Evolutionary conservation across 2,329 filamentous ascomycete species (phyloP), one percentile per base, ranked within the genome.

Genomic region (Orbilia blumenaviensis): DNA sequence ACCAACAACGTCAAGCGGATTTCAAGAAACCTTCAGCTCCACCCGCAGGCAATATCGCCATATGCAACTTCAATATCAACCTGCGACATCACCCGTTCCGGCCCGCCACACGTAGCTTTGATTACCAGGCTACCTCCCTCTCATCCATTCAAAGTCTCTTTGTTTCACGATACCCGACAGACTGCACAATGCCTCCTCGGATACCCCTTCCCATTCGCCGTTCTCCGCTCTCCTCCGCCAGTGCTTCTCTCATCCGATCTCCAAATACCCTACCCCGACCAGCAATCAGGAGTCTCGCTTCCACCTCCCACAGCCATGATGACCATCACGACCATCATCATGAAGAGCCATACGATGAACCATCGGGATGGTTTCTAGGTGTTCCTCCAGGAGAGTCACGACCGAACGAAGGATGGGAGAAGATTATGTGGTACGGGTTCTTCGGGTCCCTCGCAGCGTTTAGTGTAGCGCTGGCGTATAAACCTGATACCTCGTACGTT

Each of bases 401-500:
- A 82, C 89, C 96, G 88, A 92, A 93, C 84, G 95, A 99, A 86
- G 95, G 94, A 62, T 99, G 95, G 95, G 95, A 99, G 87, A 89
- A 87, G 79, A 85, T 93, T 67, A 94, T 91, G 86, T 91, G 91
- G 83, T 92, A 92, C 83, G 93, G 94, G 58, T 93, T 96, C 84
- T 91, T 90, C 83, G 92, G 92, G 66, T 91, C 89, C 81, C 84
- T 96, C 81, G 84, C 89, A 27, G 86, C 93, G 79, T 90, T 90
- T 66, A 89, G 88, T 77, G 86, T 97, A 79, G 92, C 91, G 79
- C 93, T 97, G 85, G 93, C 92, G 78, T 98, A 95, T 83, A 98
- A 98, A 89, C 95, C 95, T 63, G 95, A 99, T 87, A 98, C 94
- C 78, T 96, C 93, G 95, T 99, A 87, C 86, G 94, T 93, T 76